Evolutionary conservation across 129 eudicot species (phyloP).

Genomic region (Arctium minus): DNA sequence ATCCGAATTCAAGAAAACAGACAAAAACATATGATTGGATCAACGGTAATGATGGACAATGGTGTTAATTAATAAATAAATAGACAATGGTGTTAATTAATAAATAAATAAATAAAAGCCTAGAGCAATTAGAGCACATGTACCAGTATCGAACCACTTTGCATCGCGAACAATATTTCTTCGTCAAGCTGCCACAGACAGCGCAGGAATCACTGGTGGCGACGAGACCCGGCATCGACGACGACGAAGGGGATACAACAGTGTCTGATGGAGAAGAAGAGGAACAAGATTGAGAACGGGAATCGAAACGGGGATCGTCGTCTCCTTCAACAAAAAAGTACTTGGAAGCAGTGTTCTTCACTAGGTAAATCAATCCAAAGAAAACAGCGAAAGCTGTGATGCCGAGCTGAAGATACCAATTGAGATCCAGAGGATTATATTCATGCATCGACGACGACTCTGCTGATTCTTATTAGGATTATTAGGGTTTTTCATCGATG

Average conservation of each 20-base stretch:
- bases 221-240: conserved; percentile 34
- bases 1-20: neutral
- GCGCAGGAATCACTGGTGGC: conserved; percentile 37
- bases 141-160: conserved; percentile 77
- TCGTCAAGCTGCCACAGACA: conserved; percentile 56
- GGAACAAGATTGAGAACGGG: conserved; percentile 22
- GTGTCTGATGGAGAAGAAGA: conserved; percentile 5
- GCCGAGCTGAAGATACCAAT: conserved; percentile 50
- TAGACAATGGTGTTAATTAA: neutral
- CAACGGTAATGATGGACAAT: neutral
- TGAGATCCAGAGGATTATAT: conserved; percentile 43
- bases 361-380: conserved; percentile 47
- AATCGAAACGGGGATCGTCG: conserved; percentile 47
- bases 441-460: conserved; percentile 52
- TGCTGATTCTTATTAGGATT: neutral
- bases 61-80: neutral
- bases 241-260: neutral
- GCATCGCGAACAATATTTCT: conserved; percentile 63
- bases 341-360: conserved; percentile 59
- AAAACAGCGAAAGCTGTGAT: conserved; percentile 35
- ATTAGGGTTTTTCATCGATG: conserved; percentile 38
- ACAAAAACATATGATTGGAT: neutral
- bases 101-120: neutral
- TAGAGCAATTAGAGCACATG: neutral
- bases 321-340: conserved; percentile 56